Conservation (phyloP, 768 basidiomycete genomes). For the Amyloporia xantha region DNA sequence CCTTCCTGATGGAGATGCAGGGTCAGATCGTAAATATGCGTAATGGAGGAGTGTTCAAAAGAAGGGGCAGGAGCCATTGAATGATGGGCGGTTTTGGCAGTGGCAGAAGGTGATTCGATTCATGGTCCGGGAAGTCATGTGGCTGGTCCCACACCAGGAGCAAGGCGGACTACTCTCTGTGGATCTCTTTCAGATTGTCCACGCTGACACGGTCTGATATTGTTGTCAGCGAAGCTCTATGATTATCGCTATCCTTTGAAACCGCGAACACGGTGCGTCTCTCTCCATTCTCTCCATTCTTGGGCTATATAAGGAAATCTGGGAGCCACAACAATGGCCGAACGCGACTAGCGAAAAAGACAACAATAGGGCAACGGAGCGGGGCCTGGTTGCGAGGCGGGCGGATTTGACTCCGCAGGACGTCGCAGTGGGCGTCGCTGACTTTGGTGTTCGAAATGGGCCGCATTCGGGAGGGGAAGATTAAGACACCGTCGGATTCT, state of each 20-base stretch:
- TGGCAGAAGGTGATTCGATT: background rate
- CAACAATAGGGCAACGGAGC: background rate
- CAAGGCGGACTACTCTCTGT: background rate
- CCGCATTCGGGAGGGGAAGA: background rate
- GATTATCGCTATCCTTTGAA: constrained; percentile 1
- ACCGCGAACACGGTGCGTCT: too few relatives aligned
- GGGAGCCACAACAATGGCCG: background rate
- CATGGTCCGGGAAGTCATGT: constrained; percentile 1
- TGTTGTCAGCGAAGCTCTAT: background rate
- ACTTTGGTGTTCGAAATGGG: background rate
- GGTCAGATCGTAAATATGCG: background rate
- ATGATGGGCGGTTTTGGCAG: background rate
- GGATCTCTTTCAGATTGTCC: background rate
- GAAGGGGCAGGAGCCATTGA: background rate
- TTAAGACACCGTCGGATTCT: constrained; percentile 3
- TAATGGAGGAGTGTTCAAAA: background rate
- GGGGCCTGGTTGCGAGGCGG: background rate
- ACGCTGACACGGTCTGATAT: background rate
- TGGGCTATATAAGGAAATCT: background rate
- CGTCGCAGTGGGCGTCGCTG: background rate
- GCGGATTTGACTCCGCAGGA: background rate
- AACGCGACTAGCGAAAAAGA: background rate
- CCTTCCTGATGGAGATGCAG: constrained; percentile 2
- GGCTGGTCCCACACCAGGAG: background rate
- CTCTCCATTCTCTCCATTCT: background rate